phyloP scores from a whole-genome alignment of 805 yeast species.

The Pichia heedii region DNA sequence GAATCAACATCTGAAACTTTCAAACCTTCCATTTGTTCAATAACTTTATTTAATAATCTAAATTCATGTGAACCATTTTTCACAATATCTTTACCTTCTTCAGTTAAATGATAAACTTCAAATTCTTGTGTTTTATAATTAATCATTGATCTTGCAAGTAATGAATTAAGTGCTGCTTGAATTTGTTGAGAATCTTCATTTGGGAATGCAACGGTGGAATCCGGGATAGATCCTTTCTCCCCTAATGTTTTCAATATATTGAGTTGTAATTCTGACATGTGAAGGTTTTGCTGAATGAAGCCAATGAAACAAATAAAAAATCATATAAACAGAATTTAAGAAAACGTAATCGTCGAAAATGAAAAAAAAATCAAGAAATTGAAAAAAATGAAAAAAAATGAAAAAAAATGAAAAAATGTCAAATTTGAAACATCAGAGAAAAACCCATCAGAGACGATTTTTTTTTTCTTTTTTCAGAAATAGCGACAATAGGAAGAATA shows the following conservation, averaged over 20 bases:
- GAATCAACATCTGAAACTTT: slow-evolving; percentile 67
- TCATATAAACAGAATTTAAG: too few species aligned
- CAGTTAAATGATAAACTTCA: slow-evolving; percentile 66
- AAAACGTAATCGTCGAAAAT: too few species aligned
- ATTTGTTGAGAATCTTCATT: slow-evolving; percentile 52
- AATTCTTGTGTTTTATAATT: slow-evolving; percentile 61
- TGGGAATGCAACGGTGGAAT: slow-evolving; percentile 64
- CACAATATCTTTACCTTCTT: slow-evolving; percentile 76
- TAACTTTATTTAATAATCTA: slow-evolving; percentile 66
- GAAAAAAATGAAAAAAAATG: too few species aligned
- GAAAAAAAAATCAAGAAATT: too few species aligned
- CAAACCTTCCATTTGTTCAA: slow-evolving; percentile 67
- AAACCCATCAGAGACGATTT: too few species aligned
- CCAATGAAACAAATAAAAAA: too few species aligned
- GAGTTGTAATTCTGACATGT: slow-evolving; percentile 64
- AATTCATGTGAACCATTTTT: slow-evolving; percentile 84
- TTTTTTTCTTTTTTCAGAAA: too few species aligned
- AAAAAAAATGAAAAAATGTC: too few species aligned
- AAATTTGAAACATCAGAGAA: too few species aligned
- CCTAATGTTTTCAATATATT: slow-evolving; percentile 57
- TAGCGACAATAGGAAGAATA: too few species aligned
- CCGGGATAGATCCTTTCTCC: slow-evolving; percentile 51
- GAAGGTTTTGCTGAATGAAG: not conserved
- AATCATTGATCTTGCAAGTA: slow-evolving; percentile 78
- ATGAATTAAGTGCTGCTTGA: slow-evolving; percentile 78